Percentiles rank a stretch among this genome's conserved stretches.
Evolutionary conservation across 2,329 filamentous ascomycete genomes (phyloP).

Genomic region (Epicoccum nigrum): DNA sequence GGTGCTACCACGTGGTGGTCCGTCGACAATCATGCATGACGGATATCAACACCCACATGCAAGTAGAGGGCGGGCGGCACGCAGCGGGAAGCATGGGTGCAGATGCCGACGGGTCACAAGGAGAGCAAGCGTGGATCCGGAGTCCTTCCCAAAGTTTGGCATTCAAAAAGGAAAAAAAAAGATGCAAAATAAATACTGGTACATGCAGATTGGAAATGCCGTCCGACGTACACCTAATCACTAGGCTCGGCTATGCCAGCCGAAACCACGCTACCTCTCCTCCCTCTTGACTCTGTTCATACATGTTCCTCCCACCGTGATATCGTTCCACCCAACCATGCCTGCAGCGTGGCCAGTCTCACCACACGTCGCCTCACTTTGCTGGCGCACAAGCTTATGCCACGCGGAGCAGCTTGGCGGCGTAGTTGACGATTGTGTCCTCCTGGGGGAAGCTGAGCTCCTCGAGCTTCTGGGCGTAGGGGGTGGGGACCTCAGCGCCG

Average conservation of each 20-base stretch:
- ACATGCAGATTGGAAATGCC: conserved; percentile 19
- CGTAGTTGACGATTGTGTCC: conserved; percentile 83
- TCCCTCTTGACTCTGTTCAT: conserved; percentile 8
- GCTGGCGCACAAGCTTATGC: conserved; percentile 36
- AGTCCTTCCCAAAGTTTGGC: not conserved
- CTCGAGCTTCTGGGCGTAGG: conserved; percentile 91
- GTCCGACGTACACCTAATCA: conserved; percentile 5
- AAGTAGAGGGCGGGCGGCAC: no score
- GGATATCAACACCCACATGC: no score
- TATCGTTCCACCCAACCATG: not conserved
- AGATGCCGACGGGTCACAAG: not conserved
- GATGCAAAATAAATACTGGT: conserved; percentile 21
- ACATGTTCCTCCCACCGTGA: conserved; percentile 6
- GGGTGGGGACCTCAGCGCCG: conserved; percentile 95
- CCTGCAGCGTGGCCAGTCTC: not conserved
- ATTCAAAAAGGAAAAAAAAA: conserved; percentile 9
- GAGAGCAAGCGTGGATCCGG: no score
- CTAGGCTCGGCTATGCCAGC: conserved; percentile 1
- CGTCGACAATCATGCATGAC: no score
- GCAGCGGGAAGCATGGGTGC: no score
- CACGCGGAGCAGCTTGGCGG: conserved; percentile 84
- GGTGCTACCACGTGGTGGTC: no score
- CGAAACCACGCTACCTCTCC: not conserved
- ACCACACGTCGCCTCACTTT: not conserved
- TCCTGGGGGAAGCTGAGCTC: conserved; percentile 95